These are phyloP conservation scores for Pyricularia grisea DNA, from an alignment of 2,329 filamentous ascomycete species.

Conservation along the genomic window DNA sequence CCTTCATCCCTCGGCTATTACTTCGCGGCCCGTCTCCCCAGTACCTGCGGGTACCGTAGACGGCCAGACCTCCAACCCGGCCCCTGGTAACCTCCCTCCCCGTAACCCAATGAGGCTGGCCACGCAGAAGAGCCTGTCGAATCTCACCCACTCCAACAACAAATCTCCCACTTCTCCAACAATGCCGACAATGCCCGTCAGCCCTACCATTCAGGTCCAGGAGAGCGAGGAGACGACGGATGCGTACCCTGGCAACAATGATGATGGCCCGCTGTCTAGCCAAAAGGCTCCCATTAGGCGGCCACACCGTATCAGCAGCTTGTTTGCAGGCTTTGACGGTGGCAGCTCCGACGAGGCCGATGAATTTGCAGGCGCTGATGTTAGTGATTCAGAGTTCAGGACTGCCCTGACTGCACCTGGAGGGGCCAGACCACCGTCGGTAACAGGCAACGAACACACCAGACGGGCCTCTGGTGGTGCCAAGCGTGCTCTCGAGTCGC, in stretches of 20 bases:
- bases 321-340: constrained; percentile 79
- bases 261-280: constrained; percentile 62
- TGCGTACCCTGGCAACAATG: constrained; percentile 69
- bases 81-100: constrained; percentile 45
- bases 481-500: not conserved
- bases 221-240: constrained; percentile 40
- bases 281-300: constrained; percentile 53
- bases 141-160: constrained; percentile 38
- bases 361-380: constrained; percentile 48
- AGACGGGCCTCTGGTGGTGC: not conserved
- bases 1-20: constrained; percentile 68
- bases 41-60: constrained; percentile 19
- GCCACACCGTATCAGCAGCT: constrained; percentile 68
- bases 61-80: constrained; percentile 33
- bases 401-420: constrained; percentile 54
- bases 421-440: not conserved
- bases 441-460: not conserved
- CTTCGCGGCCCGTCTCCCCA: constrained; percentile 50
- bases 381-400: constrained; percentile 58
- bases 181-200: constrained; percentile 13
- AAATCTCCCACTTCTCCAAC: constrained; percentile 35
- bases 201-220: not conserved
- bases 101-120: constrained; percentile 50
- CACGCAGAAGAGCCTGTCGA: constrained; percentile 33
- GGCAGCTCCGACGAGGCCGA: constrained; percentile 58